Base-by-base conservation (phyloP, 1,139 yeast genomes). In the Casaregolazyma suthepensis region DNA sequence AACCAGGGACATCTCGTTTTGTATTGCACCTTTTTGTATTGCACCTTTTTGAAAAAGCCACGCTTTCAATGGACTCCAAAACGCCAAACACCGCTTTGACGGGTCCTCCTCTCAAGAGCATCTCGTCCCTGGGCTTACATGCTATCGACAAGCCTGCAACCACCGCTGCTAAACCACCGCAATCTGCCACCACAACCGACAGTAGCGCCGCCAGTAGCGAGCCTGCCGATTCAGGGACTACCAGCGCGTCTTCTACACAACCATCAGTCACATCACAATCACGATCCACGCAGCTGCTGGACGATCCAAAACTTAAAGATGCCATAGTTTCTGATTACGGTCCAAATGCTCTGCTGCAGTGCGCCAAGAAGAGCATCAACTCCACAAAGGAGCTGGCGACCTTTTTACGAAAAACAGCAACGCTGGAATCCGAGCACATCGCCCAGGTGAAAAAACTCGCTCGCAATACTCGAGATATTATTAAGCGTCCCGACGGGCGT, bases 321-420 rank as follows among this genome's bases (percentile, higher is more conserved):
- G 75, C 82, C 22, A 63, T 84, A 61, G 72, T 75, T 53, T 79
- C 87, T 0, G 90, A 84, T 62, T 75, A 66, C 19, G 77, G 66
- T 64, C 62, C 90, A 50, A 93, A 86, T 57, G 76, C 89, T 0
- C 75, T 93, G 38, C 73, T 91, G 53, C 73, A 77, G 1, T 76
- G 96, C 44, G 75, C 91, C 57, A 93, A 93, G 69, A 91, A 85
- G 66, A 82, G 91, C 59, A 75, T 90, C 48, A 76, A 77, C 54
- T 84, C 96, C 0, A 86, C 95, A 56, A 96, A 89, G 62, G 98
- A 93, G 66, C 83, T 89, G 63, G 77, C 90, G 45, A 80, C 82
- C 61, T 93, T 82, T 67, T 75, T 91, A 56, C 86, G 86, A 66
- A 87, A 85, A 68, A 85, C 87, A 63, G 90, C 91, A 31, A 74